These are phyloP conservation scores for Prasinococcaceae sp. DNA, from an alignment of 139 green algal species.

Conservation along the genomic window DNA sequence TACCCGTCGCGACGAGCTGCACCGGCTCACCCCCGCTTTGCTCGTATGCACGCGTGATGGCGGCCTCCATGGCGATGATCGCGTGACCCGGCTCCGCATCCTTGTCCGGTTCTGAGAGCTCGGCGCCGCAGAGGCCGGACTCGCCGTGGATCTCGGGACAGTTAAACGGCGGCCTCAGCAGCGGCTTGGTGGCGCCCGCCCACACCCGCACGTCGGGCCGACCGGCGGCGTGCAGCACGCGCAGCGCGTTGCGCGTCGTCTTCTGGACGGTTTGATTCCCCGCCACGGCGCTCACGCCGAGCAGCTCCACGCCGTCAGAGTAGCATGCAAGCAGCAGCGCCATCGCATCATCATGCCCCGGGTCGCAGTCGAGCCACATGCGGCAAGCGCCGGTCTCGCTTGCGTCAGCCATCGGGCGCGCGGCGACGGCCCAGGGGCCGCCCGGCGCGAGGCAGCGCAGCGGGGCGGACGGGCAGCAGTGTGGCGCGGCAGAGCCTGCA, in stretches of 20 bases:
- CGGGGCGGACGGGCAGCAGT: no score
- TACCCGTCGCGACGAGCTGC: slow-evolving; percentile 61
- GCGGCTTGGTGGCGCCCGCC: slow-evolving; percentile 43
- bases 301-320: slow-evolving; percentile 38
- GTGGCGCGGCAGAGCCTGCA: no score
- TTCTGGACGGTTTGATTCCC: slow-evolving; percentile 73
- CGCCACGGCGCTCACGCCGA: slow-evolving; percentile 73
- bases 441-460: no score
- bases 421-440: no score
- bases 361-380: no score
- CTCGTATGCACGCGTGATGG: slow-evolving; percentile 33
- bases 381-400: no score
- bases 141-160: slow-evolving; percentile 91
- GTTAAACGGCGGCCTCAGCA: slow-evolving; percentile 40
- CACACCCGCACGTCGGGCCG: slow-evolving; percentile 56
- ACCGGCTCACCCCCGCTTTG: slow-evolving; percentile 15
- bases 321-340: slow-evolving; percentile 71
- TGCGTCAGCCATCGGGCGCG: no score
- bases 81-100: slow-evolving; percentile 36
- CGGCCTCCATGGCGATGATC: slow-evolving; percentile 45
- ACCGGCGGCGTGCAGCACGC: slow-evolving; percentile 45
- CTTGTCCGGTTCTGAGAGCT: neutral
- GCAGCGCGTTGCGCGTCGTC: slow-evolving; percentile 65
- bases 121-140: slow-evolving; percentile 38
- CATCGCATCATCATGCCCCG: slow-evolving; percentile 84